Conservation (phyloP, 371 early-diverging fungal genomes). For the Mortierella sp. region DNA sequence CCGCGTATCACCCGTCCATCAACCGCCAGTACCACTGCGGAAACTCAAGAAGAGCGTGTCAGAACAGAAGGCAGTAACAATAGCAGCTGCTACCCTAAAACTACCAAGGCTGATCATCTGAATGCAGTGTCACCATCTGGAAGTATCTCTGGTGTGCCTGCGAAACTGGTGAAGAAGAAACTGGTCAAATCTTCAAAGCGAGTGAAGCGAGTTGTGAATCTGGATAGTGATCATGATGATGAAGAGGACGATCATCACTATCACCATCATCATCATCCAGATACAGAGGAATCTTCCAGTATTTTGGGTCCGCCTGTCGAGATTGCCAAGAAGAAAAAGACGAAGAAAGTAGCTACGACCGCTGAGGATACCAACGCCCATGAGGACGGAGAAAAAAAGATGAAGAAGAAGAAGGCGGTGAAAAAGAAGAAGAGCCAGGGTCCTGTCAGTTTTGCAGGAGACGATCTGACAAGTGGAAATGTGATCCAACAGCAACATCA, state of each 20-base stretch:
- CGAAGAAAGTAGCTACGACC: slow-evolving; percentile 1
- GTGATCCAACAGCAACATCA: not conserved
- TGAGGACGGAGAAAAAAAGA: slow-evolving; percentile 9
- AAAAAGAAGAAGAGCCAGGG: slow-evolving; percentile 34
- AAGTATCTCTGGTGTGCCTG: not conserved
- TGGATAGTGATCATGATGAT: slow-evolving; percentile 56
- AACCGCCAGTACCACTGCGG: not conserved
- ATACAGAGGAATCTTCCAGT: slow-evolving; percentile 1
- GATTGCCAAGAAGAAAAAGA: slow-evolving; percentile 32
- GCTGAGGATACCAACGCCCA: not conserved
- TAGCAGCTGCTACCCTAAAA: not conserved
- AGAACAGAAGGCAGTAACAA: not conserved
- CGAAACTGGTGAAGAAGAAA: slow-evolving; percentile 44
- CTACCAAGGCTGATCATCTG: slow-evolving; percentile 2
- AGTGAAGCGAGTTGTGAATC: slow-evolving; percentile 48
- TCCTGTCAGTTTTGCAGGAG: slow-evolving; percentile 22
- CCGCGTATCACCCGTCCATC: slow-evolving; percentile 23
- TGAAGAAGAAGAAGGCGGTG: slow-evolving; percentile 20
- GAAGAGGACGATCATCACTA: slow-evolving; percentile 11
- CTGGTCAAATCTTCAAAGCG: slow-evolving; percentile 37
- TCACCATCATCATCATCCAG: not conserved
- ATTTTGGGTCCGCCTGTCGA: slow-evolving; percentile 26
- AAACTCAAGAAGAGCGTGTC: not conserved
- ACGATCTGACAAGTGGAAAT: not conserved
- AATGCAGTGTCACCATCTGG: slow-evolving; percentile 19